Conservation (phyloP, 768 basidiomycete species). For the Naganishia vishniacii region DNA sequence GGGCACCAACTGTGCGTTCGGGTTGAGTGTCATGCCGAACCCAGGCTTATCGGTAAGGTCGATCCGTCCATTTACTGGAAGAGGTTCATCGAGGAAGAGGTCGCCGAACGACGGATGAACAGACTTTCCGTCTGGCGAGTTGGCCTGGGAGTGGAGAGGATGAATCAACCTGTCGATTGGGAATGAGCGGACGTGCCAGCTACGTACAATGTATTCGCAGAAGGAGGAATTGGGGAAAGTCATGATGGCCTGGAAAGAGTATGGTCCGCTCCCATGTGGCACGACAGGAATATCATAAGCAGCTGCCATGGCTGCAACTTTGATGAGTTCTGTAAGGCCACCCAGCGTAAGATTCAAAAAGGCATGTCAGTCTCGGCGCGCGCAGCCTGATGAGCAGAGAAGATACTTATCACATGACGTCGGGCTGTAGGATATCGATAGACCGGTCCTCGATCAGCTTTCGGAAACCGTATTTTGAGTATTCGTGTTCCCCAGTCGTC, state of each 20-base stretch:
- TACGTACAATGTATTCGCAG: slow-evolving; percentile 44
- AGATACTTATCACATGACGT: slow-evolving; percentile 46
- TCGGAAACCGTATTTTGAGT: slow-evolving; percentile 49
- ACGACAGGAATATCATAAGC: slow-evolving; percentile 55
- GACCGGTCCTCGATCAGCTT: slow-evolving; percentile 50
- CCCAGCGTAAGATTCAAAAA: slow-evolving; percentile 28
- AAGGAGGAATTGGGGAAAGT: slow-evolving; percentile 50
- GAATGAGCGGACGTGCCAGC: slow-evolving; percentile 34
- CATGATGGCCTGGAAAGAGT: slow-evolving; percentile 54
- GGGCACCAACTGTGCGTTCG: slow-evolving; percentile 47
- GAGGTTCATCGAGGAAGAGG: slow-evolving; percentile 52
- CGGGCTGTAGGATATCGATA: slow-evolving; percentile 50
- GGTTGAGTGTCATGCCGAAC: slow-evolving; percentile 52
- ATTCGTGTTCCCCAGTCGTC: slow-evolving; percentile 52
- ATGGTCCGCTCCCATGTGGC: slow-evolving; percentile 54
- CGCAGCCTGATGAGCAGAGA: not conserved
- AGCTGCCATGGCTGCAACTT: slow-evolving; percentile 49
- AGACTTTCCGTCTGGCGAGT: slow-evolving; percentile 51
- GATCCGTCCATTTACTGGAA: slow-evolving; percentile 50
- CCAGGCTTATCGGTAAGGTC: slow-evolving; percentile 50
- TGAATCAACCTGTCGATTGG: slow-evolving; percentile 21
- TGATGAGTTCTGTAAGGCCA: slow-evolving; percentile 49
- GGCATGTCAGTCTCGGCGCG: slow-evolving; percentile 3
- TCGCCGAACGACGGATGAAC: slow-evolving; percentile 52
- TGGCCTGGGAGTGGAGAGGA: slow-evolving; percentile 34